phyloP scores from a whole-genome alignment of 805 yeast species.

The Jamesozyma spencerorum region DNA sequence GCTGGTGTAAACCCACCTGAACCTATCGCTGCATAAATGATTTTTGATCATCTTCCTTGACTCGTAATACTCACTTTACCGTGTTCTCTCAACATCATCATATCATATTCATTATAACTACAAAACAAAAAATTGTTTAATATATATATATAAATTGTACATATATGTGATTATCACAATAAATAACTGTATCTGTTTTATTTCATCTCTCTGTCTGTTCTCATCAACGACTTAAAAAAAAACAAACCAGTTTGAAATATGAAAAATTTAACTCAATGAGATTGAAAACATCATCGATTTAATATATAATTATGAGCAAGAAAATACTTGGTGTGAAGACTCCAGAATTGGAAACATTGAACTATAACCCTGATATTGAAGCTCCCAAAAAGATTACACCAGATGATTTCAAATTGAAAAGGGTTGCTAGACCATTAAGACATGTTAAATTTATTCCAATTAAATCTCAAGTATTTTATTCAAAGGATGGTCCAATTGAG shows the following conservation, averaged over 20 bases:
- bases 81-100: too few species aligned
- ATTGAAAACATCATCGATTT: background rate
- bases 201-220: too few species aligned
- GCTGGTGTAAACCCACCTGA: conserved; percentile 27
- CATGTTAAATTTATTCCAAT: conserved; percentile 45
- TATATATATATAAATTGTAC: too few species aligned
- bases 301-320: conserved; percentile 5
- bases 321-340: conserved; percentile 11
- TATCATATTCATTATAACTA: too few species aligned
- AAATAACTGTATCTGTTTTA: too few species aligned
- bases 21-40: conserved; percentile 14
- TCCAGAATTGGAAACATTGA: conserved; percentile 12
- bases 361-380: conserved; percentile 10
- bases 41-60: too few species aligned
- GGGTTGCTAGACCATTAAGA: conserved; percentile 41
- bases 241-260: background rate
- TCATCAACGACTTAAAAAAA: background rate
- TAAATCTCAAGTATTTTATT: conserved; percentile 36
- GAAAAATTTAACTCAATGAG: background rate
- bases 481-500: conserved; percentile 31
- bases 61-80: too few species aligned
- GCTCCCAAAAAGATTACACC: conserved; percentile 21
- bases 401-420: conserved; percentile 20
- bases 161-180: too few species aligned
- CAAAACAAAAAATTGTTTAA: too few species aligned